Base-by-base conservation (phyloP, 306 rosid species). In the Neltuma alba region DNA sequence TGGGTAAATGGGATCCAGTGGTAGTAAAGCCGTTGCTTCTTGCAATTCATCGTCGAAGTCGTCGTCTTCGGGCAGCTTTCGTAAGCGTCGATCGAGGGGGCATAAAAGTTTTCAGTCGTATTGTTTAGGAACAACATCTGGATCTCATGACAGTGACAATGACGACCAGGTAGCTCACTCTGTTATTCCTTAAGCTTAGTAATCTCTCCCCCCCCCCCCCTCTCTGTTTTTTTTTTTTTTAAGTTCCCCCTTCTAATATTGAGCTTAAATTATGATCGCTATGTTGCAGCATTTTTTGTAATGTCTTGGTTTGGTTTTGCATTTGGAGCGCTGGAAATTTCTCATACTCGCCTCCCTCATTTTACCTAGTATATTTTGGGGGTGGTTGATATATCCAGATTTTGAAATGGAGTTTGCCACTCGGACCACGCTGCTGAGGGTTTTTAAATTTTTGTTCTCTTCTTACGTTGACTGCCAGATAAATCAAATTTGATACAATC, bases 71-170 rank as follows among this genome's bases (percentile, higher is more conserved):
- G 87, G 89, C 1, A 82, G 86, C 74, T 67, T 55, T 64, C 66
- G 79, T 23, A 84, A 90, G 80, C 76, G 81, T 74, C 89, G 94
- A 88, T 87, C 91, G 58, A 91, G 78, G 64, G 79, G 88, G 41
- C 88, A 34, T 47, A 72, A 89, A 76, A 86, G 92, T 42, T 89
- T 91, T 76, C 90, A 80, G 36, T 92, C 94, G 21, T 86, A 91
- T 81, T 94, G 99, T 83, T 84, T 94, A 3, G 89, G 94, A 83
- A 81, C 86, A 33, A 34, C 89, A 18, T 92, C 99, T 84, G 89
- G 97, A 89, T 92, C 97, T 83, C 91, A 85, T 83, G 86, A 90
- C 31, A 55, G 86, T 81, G 92, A 89, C 74, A 83, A 90, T 86
- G 97, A 86, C 42, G 91, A 92, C 44, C 85, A 86, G 94, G 97